Percentiles rank a stretch among this genome's conserved stretches.
These are phyloP conservation scores for Penicillium decumbens DNA, from an alignment of 2,329 filamentous ascomycete species.

Conservation along the genomic window DNA sequence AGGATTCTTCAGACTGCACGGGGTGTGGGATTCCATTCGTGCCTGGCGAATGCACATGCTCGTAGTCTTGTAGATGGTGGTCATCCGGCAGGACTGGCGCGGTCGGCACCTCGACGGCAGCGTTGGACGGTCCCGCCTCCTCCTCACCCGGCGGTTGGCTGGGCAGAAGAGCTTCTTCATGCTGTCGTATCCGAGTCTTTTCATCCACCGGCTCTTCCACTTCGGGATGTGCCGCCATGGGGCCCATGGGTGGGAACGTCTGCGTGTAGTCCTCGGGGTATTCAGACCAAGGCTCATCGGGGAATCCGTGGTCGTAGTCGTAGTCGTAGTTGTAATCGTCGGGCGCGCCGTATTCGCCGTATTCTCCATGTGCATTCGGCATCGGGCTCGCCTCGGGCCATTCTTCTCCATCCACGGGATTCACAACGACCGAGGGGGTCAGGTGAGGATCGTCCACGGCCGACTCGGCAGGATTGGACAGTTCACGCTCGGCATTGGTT, in stretches of 20 bases:
- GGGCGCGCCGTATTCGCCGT: conserved; percentile 5
- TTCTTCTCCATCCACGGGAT: conserved; percentile 26
- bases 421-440: conserved; percentile 4
- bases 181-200: conserved; percentile 72
- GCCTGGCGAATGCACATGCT: conserved; percentile 25
- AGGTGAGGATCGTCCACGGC: conserved; percentile 16
- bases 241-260: conserved; percentile 21
- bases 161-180: conserved; percentile 74
- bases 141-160: conserved; percentile 63
- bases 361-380: conserved; percentile 18
- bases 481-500: conserved; percentile 36
- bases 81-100: conserved; percentile 45
- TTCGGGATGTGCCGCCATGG: conserved; percentile 42
- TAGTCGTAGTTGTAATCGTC: conserved; percentile 24
- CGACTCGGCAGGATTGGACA: conserved; percentile 29
- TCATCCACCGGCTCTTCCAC: conserved; percentile 66
- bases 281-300: conserved; percentile 28
- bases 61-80: conserved; percentile 51
- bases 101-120: conserved; percentile 37
- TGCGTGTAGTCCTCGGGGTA: conserved; percentile 26
- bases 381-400: conserved; percentile 25
- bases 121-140: conserved; percentile 46
- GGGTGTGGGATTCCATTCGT: conserved; percentile 19
- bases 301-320: conserved; percentile 24
- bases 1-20: conserved; percentile 29